phyloP scores from a whole-genome alignment of 192 early-diverging fungal species.

The Coemansia guatemalensis region DNA sequence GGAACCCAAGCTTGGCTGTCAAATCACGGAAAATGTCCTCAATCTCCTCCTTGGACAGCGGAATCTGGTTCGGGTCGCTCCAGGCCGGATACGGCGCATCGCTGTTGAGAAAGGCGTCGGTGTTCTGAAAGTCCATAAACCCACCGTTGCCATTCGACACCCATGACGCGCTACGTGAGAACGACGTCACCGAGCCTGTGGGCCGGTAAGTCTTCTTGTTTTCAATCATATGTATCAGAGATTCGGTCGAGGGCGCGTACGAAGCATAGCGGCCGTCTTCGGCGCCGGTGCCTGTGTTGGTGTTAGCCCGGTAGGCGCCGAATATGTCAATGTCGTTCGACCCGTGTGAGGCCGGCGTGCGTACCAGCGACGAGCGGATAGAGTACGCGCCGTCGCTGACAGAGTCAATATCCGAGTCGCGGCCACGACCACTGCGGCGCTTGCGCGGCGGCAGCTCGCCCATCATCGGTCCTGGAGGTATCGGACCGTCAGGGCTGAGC shows the following conservation, averaged over 20 bases:
- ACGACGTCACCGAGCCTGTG: conserved; percentile 58
- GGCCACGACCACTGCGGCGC: conserved; percentile 49
- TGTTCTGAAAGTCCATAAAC: conserved; percentile 55
- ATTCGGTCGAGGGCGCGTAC: conserved; percentile 68
- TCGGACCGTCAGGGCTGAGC: conserved; percentile 53
- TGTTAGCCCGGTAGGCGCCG: conserved; percentile 51
- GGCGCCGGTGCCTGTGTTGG: conserved; percentile 21
- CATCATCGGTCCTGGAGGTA: conserved; percentile 51
- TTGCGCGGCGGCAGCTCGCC: conserved; percentile 48
- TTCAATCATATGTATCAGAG: conserved; percentile 66
- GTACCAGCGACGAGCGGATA: conserved; percentile 57
- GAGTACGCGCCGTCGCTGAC: conserved; percentile 59
- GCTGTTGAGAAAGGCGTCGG: conserved; percentile 45
- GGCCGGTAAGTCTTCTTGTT: conserved; percentile 61
- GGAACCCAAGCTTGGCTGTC: conserved; percentile 73
- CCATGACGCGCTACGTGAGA: conserved; percentile 58
- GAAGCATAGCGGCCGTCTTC: conserved; percentile 70
- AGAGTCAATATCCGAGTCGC: conserved; percentile 54
- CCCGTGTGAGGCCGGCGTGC: conserved; percentile 55
- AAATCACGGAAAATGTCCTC: conserved; percentile 68
- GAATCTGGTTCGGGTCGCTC: conserved; percentile 64
- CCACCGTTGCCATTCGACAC: conserved; percentile 56
- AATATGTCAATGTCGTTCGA: conserved; percentile 56
- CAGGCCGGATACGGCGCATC: conserved; percentile 57
- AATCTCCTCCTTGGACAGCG: conserved; percentile 66